Base-by-base conservation (phyloP, 495 filamentous ascomycete species). In the Cairneyella variabilis region DNA sequence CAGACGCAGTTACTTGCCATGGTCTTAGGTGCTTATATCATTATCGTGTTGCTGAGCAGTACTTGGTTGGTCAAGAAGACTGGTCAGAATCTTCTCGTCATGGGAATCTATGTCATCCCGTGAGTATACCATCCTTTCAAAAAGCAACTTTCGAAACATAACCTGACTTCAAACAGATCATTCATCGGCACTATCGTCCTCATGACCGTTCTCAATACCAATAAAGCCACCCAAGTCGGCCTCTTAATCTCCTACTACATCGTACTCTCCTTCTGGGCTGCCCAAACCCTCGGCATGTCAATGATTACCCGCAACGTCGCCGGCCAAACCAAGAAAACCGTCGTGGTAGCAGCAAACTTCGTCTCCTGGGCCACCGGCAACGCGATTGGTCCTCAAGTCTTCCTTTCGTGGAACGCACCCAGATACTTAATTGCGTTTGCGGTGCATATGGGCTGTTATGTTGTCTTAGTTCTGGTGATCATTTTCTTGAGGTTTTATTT, bases 11-110 rank as follows among this genome's bases (percentile, higher is more conserved):
- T 82, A 10, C 64, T 82, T 30, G 78, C 83, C 16, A 89, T 89
- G 82, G 83, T 88, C 4, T 68, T 88, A 1, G 84, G 85, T 4
- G 79, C 76, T 32, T 86, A 85, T 53, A 87, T 89, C 55, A 83
- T 86, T 51, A 76, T 84, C 27, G 79, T 87, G 12, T 65, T 89
- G 23, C 62, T 88, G 30, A 71, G 69, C 2, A 84, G 80, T 0
- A 75, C 81, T 1, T 88, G 75, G 75, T 61, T 89, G 1, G 84
- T 85, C 2, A 84, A 82, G 62, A 79, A 71, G 61, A 82, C 72
- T 3, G 64, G 68, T 3, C 84, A 89, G 64, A 89, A 86, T 57
- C 54, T 83, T 11, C 52, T 86, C 21, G 69, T 82, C 34, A 87
- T 88, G 83, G 73, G 8, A 9, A 71, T 17, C 70, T 55, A 47